Percentiles rank a stretch among this genome's conserved stretches.
Conservation (phyloP, 805 yeast genomes). For the Zygosaccharomyces bisporus region DNA sequence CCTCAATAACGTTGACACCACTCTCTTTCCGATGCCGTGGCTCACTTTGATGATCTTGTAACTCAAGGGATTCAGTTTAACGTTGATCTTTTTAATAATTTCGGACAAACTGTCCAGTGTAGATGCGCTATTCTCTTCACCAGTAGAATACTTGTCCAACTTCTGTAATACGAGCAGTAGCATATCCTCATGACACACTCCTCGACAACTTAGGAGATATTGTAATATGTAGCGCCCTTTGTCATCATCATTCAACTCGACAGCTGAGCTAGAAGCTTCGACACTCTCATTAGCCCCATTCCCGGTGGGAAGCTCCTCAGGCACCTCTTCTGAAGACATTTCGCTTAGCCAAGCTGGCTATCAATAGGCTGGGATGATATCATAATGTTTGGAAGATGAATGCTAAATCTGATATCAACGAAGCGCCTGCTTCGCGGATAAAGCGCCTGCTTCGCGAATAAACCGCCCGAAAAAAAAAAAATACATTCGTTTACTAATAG, state of each 20-base stretch:
- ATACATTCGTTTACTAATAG: too few species aligned
- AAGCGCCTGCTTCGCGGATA: too few species aligned
- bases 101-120: slow-evolving; percentile 13
- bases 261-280: neutral
- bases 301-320: neutral
- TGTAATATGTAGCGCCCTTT: slow-evolving; percentile 20
- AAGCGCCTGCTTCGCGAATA: too few species aligned
- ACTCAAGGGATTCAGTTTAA: slow-evolving; percentile 22
- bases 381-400: neutral
- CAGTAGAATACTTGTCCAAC: slow-evolving; percentile 11
- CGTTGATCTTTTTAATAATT: slow-evolving; percentile 21
- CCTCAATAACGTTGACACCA: slow-evolving; percentile 12
- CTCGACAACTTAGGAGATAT: slow-evolving; percentile 24
- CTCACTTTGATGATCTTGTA: slow-evolving; percentile 23
- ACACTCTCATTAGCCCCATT: neutral
- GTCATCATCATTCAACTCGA: slow-evolving; percentile 9
- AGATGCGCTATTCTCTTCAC: slow-evolving; percentile 7
- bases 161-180: slow-evolving; percentile 21
- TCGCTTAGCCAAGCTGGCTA: neutral
- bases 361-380: neutral
- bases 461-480: too few species aligned
- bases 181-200: slow-evolving; percentile 27
- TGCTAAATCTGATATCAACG: too few species aligned
- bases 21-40: slow-evolving; percentile 26
- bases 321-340: neutral